Evolutionary conservation across 306 rosid genomes (phyloP).

Genomic region (Comarum palustre): DNA sequence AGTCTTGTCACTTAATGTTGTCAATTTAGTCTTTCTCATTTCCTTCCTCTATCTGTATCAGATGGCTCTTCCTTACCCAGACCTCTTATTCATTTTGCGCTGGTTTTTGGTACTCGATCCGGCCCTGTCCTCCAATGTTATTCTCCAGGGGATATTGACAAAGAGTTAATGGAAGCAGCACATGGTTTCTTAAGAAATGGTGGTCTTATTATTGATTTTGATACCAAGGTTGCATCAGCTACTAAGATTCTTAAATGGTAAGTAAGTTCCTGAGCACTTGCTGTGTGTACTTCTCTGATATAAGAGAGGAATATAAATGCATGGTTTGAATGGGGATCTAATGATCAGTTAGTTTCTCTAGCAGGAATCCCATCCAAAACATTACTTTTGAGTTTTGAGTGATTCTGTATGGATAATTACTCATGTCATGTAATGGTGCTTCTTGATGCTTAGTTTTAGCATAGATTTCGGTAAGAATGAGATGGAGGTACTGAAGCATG

Average conservation of each 20-base stretch:
- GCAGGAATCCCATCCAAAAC: not conserved
- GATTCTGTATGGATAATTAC: not conserved
- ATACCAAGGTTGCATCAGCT: slow-evolving; percentile 48
- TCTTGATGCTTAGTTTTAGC: slow-evolving; percentile 59
- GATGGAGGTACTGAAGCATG: slow-evolving; percentile 73
- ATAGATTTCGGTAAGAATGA: slow-evolving; percentile 83
- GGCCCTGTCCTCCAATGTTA: slow-evolving; percentile 79
- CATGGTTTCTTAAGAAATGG: slow-evolving; percentile 61
- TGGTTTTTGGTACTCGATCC: slow-evolving; percentile 71
- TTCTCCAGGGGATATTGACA: slow-evolving; percentile 68
- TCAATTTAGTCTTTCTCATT: slow-evolving; percentile 4
- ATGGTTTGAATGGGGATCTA: not conserved
- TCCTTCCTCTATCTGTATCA: slow-evolving; percentile 26
- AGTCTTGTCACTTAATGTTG: not conserved
- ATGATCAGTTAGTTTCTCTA: not conserved
- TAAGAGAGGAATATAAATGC: not conserved
- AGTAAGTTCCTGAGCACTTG: slow-evolving; percentile 33
- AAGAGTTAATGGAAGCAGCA: slow-evolving; percentile 72
- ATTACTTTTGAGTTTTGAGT: not conserved
- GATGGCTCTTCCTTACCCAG: slow-evolving; percentile 83
- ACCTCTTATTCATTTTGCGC: slow-evolving; percentile 85
- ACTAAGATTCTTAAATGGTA: slow-evolving; percentile 81
- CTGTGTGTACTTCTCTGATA: not conserved
- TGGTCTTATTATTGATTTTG: slow-evolving; percentile 52
- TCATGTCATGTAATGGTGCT: slow-evolving; percentile 6